Conservation (phyloP, 139 green algal species). For the Chlorella vulgaris region DNA sequence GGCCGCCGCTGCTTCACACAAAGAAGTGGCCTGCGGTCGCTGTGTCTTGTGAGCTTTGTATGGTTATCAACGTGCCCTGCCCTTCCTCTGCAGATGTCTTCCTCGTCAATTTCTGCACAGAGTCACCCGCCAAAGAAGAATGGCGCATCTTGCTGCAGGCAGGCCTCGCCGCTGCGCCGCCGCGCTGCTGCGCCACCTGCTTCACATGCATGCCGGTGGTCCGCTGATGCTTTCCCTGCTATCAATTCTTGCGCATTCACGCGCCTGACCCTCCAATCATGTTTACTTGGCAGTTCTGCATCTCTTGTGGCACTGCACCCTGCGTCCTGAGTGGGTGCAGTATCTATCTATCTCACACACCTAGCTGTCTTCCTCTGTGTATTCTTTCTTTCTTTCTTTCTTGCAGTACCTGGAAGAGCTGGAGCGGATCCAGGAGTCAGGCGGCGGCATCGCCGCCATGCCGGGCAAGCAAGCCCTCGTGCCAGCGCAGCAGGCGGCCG, state of each 20-base stretch:
- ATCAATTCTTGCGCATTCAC: too few species aligned
- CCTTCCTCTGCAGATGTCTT: slow-evolving; percentile 20
- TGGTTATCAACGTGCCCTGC: neutral
- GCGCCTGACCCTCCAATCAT: too few species aligned
- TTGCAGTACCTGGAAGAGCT: slow-evolving; percentile 60
- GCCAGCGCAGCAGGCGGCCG: neutral
- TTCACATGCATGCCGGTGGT: neutral
- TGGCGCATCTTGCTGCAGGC: slow-evolving; percentile 70
- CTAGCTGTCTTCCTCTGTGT: neutral
- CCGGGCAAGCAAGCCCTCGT: slow-evolving; percentile 21
- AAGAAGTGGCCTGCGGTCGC: slow-evolving; percentile 24
- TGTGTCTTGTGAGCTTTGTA: neutral
- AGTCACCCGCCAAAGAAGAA: slow-evolving; percentile 47
- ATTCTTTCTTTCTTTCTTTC: neutral
- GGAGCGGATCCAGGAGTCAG: slow-evolving; percentile 17
- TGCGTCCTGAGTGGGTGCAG: too few species aligned
- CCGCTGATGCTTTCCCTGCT: too few species aligned
- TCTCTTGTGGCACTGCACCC: too few species aligned
- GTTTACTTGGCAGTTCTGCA: too few species aligned
- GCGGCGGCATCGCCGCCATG: neutral
- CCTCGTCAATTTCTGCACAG: slow-evolving; percentile 74
- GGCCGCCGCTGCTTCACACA: too few species aligned
- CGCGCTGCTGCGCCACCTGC: neutral
- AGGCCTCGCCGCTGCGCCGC: neutral
- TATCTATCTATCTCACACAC: neutral